Evolutionary conservation across 768 basidiomycete genomes (phyloP), one percentile per base, ranked within the genome.

Genomic region (Mrakia blollopis): DNA sequence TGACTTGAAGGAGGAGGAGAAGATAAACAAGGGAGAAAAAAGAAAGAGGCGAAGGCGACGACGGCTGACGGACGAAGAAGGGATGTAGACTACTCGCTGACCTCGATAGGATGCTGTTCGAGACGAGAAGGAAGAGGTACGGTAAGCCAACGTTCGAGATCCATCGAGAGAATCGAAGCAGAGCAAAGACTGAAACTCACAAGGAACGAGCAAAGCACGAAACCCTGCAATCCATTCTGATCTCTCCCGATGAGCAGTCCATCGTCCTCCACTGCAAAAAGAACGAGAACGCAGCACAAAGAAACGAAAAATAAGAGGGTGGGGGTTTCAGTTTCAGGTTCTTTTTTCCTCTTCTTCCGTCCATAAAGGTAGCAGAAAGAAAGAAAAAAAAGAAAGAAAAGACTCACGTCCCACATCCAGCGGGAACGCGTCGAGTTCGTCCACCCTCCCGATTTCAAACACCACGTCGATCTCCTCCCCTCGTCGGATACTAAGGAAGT

Each of bases 181-280:
- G 63, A 30, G 61, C 30, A 13, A 47, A 61, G 39, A 37, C 4
- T 32, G 23, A 63, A 44, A 72, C 70, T 41, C 44, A 72, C 82
- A 21, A 83, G 69, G 78, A 83, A 84, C 28, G 82, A 83, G 78
- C 84, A 84, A n/a, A 83, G 81, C 1, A 84, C 80, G 71, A 84
- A 74, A 16, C 84, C 84, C 23, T 83, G 82, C 32, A 69, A 71
- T 21, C 82, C 82, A 54, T 80, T 71, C 50, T 80, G 80, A 2
- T 73, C 74, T 28, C 79, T 72, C 39, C 80, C 83, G 50, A 79
- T 83, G 54, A 84, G 75, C 3, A 83, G 81, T 16, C 84, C 84
- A 71, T 84, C 84, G 71, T 83, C 83, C 25, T 82, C 82, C 23
- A 83, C 82, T 21, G 44, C 7, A 1, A 50, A 41, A 41, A n/a